Percentiles rank a stretch among this genome's conserved stretches.
Conservation (phyloP, 1,284 basidiomycete genomes). For the Fistulinella cinereoalba region DNA sequence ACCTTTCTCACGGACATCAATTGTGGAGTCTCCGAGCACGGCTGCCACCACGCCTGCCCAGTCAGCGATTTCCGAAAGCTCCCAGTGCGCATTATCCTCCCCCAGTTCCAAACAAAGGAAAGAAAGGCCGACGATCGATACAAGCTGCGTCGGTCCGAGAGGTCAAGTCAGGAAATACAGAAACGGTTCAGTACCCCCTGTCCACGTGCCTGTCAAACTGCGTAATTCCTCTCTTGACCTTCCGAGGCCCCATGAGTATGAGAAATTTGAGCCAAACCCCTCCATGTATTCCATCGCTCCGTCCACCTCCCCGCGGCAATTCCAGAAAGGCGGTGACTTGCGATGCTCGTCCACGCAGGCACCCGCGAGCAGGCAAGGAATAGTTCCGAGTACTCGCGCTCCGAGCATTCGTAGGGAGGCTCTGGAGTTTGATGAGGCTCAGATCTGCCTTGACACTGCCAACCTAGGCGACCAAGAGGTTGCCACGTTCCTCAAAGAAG, state of each 20-base stretch:
- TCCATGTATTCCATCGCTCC: constrained; percentile 33
- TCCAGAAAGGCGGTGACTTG: constrained; percentile 25
- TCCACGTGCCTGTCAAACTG: constrained; percentile 28
- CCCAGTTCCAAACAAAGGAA: constrained; percentile 25
- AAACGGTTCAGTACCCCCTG: constrained; percentile 30
- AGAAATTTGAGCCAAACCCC: constrained; percentile 27
- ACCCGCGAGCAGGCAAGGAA: constrained; percentile 30
- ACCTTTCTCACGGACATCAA: constrained; percentile 29
- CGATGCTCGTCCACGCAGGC: constrained; percentile 24
- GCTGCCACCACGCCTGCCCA: constrained; percentile 26
- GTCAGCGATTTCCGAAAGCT: constrained; percentile 22
- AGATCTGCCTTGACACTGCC: constrained; percentile 32
- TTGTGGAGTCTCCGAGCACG: constrained; percentile 28
- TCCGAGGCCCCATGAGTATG: constrained; percentile 24
- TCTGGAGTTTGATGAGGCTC: constrained; percentile 31
- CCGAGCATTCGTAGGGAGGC: constrained; percentile 30
- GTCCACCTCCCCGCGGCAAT: constrained; percentile 24
- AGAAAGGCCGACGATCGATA: constrained; percentile 32
- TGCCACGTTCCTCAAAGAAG: constrained; percentile 32
- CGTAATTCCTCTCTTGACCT: constrained; percentile 32
- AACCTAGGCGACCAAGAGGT: constrained; percentile 31
- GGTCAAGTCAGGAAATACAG: constrained; percentile 33
- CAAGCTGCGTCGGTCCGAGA: constrained; percentile 31
- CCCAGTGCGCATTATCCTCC: constrained; percentile 13
- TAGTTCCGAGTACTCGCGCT: constrained; percentile 22